phyloP scores from a whole-genome alignment of 2,329 filamentous ascomycete species.

The Capronia coronata region DNA sequence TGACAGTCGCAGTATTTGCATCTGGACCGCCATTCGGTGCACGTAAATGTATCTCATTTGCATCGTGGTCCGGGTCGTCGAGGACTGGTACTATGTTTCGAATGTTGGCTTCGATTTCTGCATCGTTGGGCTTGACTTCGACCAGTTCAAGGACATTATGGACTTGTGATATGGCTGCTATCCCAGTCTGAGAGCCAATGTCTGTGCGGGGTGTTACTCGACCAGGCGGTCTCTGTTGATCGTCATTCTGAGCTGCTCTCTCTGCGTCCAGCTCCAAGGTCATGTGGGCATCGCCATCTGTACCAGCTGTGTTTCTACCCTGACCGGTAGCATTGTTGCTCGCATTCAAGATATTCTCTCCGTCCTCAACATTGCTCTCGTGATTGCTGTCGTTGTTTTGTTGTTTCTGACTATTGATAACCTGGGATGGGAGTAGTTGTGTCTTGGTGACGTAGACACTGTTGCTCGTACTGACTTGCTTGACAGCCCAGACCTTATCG shows the following conservation, averaged over 20 bases:
- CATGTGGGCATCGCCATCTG: conserved; percentile 29
- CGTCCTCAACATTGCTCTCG: not conserved
- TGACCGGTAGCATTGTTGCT: no score
- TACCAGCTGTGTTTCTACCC: not conserved
- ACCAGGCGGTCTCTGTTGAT: not conserved
- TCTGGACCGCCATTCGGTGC: not conserved
- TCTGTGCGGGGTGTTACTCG: not conserved
- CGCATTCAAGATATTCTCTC: not conserved
- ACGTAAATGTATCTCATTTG: not conserved
- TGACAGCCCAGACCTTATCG: conserved; percentile 52
- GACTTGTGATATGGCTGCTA: conserved; percentile 42
- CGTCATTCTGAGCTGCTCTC: not conserved
- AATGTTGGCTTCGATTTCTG: conserved; percentile 9
- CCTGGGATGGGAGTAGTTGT: conserved; percentile 21
- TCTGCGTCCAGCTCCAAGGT: not conserved
- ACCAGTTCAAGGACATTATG: conserved; percentile 43
- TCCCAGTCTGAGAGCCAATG: not conserved
- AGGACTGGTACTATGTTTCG: conserved; percentile 3
- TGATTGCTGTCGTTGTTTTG: conserved; percentile 26
- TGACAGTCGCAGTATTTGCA: not conserved
- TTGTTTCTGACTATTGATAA: not conserved
- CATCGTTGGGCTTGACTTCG: conserved; percentile 12
- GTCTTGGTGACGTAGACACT: conserved; percentile 49
- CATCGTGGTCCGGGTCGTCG: conserved; percentile 1
- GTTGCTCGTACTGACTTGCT: conserved; percentile 61